Conservation (phyloP, 805 yeast genomes). For the Nakazawaea ernobii region DNA sequence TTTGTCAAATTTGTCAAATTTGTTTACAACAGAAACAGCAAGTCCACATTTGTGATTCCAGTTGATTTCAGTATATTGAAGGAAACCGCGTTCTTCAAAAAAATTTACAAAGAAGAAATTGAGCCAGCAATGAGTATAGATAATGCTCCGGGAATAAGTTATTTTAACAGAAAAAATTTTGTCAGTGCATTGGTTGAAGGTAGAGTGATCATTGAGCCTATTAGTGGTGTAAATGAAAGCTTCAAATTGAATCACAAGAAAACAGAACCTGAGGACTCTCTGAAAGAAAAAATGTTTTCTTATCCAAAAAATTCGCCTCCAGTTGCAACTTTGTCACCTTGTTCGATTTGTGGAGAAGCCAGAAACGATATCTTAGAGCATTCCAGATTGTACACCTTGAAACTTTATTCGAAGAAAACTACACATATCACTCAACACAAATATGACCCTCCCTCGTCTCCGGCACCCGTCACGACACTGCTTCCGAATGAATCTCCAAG, state of each 20-base stretch:
- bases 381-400: slow-evolving; percentile 69
- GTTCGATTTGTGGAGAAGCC: slow-evolving; percentile 80
- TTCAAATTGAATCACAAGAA: slow-evolving; percentile 36
- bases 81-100: slow-evolving; percentile 55
- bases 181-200: slow-evolving; percentile 72
- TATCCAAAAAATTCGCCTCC: slow-evolving; percentile 52
- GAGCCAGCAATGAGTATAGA: slow-evolving; percentile 68
- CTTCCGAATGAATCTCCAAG: slow-evolving; percentile 14
- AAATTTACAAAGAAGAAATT: slow-evolving; percentile 68
- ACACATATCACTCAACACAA: slow-evolving; percentile 12
- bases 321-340: slow-evolving; percentile 67
- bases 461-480: slow-evolving; percentile 5
- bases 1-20: slow-evolving; percentile 35
- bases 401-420: slow-evolving; percentile 29
- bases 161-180: slow-evolving; percentile 56
- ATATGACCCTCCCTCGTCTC: slow-evolving; percentile 12
- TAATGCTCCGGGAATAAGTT: slow-evolving; percentile 55
- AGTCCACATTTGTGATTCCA: slow-evolving; percentile 10
- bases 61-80: slow-evolving; percentile 27
- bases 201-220: slow-evolving; percentile 77
- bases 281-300: slow-evolving; percentile 32
- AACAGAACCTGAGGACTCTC: slow-evolving; percentile 14
- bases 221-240: slow-evolving; percentile 74
- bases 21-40: slow-evolving; percentile 1
- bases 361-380: slow-evolving; percentile 68